phyloP scores from a whole-genome alignment of 1,284 basidiomycete genomes.

The Inonotus obliquus region DNA sequence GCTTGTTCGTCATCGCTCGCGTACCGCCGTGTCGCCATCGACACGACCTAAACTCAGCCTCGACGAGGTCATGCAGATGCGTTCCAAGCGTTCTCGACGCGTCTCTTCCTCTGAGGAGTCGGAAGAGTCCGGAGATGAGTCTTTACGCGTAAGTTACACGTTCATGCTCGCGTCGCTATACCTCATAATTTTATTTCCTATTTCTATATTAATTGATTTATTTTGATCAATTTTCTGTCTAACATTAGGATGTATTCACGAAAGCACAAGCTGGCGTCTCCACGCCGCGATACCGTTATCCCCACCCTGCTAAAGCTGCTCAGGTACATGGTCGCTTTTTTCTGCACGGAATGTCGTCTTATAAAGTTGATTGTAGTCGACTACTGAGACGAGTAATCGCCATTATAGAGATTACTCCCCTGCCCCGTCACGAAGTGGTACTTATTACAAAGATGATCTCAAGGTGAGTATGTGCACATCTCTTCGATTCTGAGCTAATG shows the following conservation, averaged over 20 bases:
- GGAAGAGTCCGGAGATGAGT: constrained; percentile 17
- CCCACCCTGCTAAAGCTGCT: constrained; percentile 7
- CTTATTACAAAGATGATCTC: constrained; percentile 12
- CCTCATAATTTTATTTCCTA: background rate
- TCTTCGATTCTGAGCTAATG: background rate
- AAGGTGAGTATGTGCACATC: background rate
- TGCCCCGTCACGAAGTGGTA: background rate
- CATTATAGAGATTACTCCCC: constrained; percentile 13
- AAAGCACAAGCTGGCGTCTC: background rate
- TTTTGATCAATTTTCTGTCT: background rate
- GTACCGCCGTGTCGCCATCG: constrained; percentile 3
- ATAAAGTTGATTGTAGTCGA: background rate
- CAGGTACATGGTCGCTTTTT: background rate
- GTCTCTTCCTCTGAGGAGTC: constrained; percentile 19
- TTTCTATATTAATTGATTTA: background rate
- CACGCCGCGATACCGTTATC: constrained; percentile 12
- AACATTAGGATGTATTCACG: constrained; percentile 11
- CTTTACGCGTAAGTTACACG: constrained; percentile 13
- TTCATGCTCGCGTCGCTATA: background rate
- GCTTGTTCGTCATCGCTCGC: constrained; percentile 1
- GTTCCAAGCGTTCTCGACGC: constrained; percentile 14
- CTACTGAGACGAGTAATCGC: background rate
- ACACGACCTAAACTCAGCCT: constrained; percentile 17
- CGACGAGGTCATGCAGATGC: constrained; percentile 19
- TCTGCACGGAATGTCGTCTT: background rate